Evolutionary conservation across 2,329 filamentous ascomycete genomes (phyloP).

Genomic region (Exophiala sp.): DNA sequence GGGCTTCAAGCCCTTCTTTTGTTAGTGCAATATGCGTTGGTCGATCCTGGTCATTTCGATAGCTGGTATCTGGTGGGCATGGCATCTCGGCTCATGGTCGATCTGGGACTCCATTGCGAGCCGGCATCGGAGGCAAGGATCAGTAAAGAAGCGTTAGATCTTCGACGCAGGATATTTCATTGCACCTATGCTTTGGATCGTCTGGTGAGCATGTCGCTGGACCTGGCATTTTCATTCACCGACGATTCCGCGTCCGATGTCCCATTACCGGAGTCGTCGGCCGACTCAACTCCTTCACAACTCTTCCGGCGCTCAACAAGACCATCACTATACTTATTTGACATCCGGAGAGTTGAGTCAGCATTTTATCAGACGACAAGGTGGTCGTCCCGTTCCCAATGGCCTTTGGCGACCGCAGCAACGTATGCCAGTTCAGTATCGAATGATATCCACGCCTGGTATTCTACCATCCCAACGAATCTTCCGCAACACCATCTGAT

Average conservation of each 20-base stretch:
- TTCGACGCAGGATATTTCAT: constrained; percentile 78
- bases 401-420: constrained; percentile 65
- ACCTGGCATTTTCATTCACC: constrained; percentile 84
- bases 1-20: constrained; percentile 85
- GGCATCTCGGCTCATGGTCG: constrained; percentile 77
- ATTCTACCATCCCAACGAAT: constrained; percentile 63
- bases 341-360: constrained; percentile 78
- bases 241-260: constrained; percentile 75
- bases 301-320: constrained; percentile 55
- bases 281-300: constrained; percentile 27
- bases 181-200: constrained; percentile 85
- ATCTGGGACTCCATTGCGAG: constrained; percentile 89
- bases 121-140: constrained; percentile 64
- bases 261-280: constrained; percentile 56
- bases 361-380: constrained; percentile 85
- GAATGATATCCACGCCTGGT: constrained; percentile 67
- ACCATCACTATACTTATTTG: constrained; percentile 70
- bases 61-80: constrained; percentile 92
- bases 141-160: constrained; percentile 64
- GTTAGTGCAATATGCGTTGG: constrained; percentile 79
- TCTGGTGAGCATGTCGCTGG: constrained; percentile 81
- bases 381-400: constrained; percentile 49
- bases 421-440: constrained; percentile 38
- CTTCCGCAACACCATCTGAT: constrained; percentile 61
- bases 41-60: constrained; percentile 87